phyloP scores from a whole-genome alignment of 2,329 filamentous ascomycete species.

The Colletotrichum sp. region DNA sequence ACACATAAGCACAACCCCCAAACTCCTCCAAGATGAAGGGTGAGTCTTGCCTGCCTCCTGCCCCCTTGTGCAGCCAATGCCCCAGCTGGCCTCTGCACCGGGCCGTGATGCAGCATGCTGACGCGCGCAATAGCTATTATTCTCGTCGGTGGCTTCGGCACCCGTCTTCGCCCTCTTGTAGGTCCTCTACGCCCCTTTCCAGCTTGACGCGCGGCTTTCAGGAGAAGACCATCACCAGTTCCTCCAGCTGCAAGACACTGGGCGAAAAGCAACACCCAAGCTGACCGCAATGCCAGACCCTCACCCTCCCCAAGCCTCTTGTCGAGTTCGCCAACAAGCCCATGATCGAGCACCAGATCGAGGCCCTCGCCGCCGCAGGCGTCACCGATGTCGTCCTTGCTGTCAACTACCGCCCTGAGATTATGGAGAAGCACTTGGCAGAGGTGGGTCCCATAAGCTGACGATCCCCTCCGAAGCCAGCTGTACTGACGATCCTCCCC shows the following conservation, averaged over 20 bases:
- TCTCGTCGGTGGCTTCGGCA: conserved; percentile 99
- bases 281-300: conserved; percentile 64
- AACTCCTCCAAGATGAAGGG: conserved; percentile 21
- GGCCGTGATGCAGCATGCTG: neutral
- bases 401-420: conserved; percentile 97
- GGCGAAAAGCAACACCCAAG: conserved; percentile 16
- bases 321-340: conserved; percentile 99
- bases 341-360: conserved; percentile 98
- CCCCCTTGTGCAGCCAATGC: neutral
- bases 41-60: neutral
- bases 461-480: neutral
- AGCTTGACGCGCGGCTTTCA: neutral
- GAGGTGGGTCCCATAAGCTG: conserved; percentile 64
- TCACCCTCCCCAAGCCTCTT: conserved; percentile 95
- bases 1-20: neutral
- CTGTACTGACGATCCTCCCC: conserved; percentile 15
- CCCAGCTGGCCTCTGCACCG: neutral
- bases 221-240: neutral
- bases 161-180: conserved; percentile 94
- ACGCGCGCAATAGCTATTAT: conserved; percentile 75
- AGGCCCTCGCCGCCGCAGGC: conserved; percentile 89
- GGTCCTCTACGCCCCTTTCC: conserved; percentile 35
- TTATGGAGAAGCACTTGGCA: conserved; percentile 93
- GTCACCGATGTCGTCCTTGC: conserved; percentile 98
- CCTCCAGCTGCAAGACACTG: neutral